These are phyloP conservation scores for Wickerhamomyces bisporus DNA, from an alignment of 805 yeast species.

Conservation along the genomic window DNA sequence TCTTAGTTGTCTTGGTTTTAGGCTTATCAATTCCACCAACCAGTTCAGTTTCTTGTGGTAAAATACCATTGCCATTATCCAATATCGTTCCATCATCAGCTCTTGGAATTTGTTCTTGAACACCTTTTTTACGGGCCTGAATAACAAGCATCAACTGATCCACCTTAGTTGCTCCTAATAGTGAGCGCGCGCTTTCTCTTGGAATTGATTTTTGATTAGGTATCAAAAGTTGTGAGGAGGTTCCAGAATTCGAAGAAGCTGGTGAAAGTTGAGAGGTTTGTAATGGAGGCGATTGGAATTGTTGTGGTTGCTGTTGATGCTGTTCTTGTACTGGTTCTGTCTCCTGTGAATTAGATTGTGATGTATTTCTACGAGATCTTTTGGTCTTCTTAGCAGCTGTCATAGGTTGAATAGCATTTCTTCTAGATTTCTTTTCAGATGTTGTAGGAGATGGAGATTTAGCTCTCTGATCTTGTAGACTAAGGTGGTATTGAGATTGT, in stretches of 20 bases:
- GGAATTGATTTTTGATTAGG: slow-evolving; percentile 43
- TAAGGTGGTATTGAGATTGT: slow-evolving; percentile 2
- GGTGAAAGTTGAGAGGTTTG: slow-evolving; percentile 11
- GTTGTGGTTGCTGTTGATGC: slow-evolving; percentile 9
- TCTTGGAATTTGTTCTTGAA: slow-evolving; percentile 57
- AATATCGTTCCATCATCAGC: slow-evolving; percentile 66
- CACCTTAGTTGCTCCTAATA: slow-evolving; percentile 81
- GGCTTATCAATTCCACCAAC: slow-evolving; percentile 82
- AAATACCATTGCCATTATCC: slow-evolving; percentile 43
- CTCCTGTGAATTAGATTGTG: background rate
- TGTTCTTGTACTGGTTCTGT: background rate
- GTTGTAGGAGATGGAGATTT: slow-evolving; percentile 9
- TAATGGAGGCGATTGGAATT: slow-evolving; percentile 6
- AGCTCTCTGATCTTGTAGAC: slow-evolving; percentile 6
- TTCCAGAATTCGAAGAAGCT: slow-evolving; percentile 1
- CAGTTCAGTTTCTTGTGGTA: slow-evolving; percentile 56
- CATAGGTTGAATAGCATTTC: background rate
- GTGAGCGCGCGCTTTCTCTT: slow-evolving; percentile 60
- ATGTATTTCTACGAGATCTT: background rate
- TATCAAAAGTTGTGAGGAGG: slow-evolving; percentile 22
- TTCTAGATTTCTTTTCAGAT: background rate
- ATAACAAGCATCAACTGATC: slow-evolving; percentile 89
- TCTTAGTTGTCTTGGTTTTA: slow-evolving; percentile 38
- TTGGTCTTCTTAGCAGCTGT: background rate
- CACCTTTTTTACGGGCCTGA: slow-evolving; percentile 79